Base-by-base conservation (phyloP, 108 stramenopile species). In the Chaetoceros muelleri region DNA sequence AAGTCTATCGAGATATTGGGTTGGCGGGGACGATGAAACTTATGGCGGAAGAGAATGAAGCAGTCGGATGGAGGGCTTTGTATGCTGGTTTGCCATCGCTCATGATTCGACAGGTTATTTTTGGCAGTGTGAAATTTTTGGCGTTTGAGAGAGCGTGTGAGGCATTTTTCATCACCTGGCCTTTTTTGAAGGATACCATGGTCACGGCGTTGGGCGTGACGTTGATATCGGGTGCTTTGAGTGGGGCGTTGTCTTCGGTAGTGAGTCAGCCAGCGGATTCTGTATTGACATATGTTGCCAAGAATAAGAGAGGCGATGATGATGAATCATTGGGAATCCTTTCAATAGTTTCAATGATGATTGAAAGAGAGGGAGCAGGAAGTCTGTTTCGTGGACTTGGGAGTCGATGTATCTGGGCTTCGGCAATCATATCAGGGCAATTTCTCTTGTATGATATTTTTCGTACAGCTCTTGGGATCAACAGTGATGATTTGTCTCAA, bases 371-470 rank as follows among this genome's bases (percentile, higher is more conserved):
- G 40, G 86, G 84, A n/a, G 16, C 70, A 13, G 51, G 48, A 44
- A 82, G 85, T 8, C 62, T 96, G 8, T 96, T 93, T 56, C 76
- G 82, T 28, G 95, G 95, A 20, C 58, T 95, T 30, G 85, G 82
- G 3, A 92, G 90, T 70, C 80, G 95, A 31, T 92, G 85, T 52
- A 49, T 94, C 44, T 96, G 95, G 95, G 85, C 88, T 3, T 90
- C 85, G 26, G 66, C 78, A 25, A 88, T 93, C 24, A 93, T 93
- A 60, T 80, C 87, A 21, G 95, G 95, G 0, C 95, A 96, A 60
- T 96, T 96, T 69, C 60, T 95, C 24, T 68, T 96, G 24, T 96
- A 96, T 59, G 95, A 96, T 67, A 70, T 94, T 8, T 92, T 93
- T 61, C 75, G 91, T 31, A 78, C 72, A 27, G 64, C 61, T 5